A percentile compares a stretch with the other conserved stretches of the same genome.
phyloP scores from a whole-genome alignment of 2,329 filamentous ascomycete species.

The Exophiala mesophila region DNA sequence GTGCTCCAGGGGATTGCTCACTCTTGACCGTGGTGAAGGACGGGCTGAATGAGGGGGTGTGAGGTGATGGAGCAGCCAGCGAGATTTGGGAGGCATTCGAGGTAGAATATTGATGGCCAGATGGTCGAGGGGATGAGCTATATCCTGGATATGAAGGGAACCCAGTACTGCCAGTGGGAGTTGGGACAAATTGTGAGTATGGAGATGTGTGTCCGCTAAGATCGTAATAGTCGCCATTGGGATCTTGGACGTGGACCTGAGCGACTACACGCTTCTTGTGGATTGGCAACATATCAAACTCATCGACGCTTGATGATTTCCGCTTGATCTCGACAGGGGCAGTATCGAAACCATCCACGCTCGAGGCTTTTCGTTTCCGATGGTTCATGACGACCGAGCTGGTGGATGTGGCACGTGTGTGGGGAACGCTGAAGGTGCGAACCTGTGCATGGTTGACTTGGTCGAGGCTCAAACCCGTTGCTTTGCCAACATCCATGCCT shows the following conservation, averaged over 20 bases:
- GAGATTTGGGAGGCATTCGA: slow-evolving; percentile 40
- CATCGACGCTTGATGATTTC: slow-evolving; percentile 50
- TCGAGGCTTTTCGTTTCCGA: slow-evolving; percentile 20
- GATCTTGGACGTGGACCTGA: slow-evolving; percentile 43
- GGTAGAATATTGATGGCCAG: slow-evolving; percentile 40
- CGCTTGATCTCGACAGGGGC: slow-evolving; percentile 45
- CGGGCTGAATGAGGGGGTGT: slow-evolving; percentile 44
- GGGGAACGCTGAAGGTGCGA: slow-evolving; percentile 7
- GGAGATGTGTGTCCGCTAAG: slow-evolving; percentile 42
- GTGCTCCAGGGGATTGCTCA: slow-evolving; percentile 40
- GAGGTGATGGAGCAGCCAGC: slow-evolving; percentile 46
- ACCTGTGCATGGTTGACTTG: slow-evolving; percentile 4
- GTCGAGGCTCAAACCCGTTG: slow-evolving; percentile 6
- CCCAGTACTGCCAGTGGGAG: slow-evolving; percentile 39
- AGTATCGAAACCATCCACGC: neutral
- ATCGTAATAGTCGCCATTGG: slow-evolving; percentile 50
- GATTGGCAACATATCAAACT: slow-evolving; percentile 44
- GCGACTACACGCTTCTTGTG: slow-evolving; percentile 45
- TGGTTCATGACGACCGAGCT: slow-evolving; percentile 9
- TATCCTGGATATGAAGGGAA: slow-evolving; percentile 37
- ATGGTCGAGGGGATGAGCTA: slow-evolving; percentile 38
- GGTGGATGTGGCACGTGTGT: slow-evolving; percentile 11
- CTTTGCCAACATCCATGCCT: slow-evolving; percentile 8
- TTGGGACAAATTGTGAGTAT: slow-evolving; percentile 49
- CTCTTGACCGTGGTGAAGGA: slow-evolving; percentile 45